phyloP scores from a whole-genome alignment of 1,139 yeast species.

The Hanseniaspora sp. region DNA sequence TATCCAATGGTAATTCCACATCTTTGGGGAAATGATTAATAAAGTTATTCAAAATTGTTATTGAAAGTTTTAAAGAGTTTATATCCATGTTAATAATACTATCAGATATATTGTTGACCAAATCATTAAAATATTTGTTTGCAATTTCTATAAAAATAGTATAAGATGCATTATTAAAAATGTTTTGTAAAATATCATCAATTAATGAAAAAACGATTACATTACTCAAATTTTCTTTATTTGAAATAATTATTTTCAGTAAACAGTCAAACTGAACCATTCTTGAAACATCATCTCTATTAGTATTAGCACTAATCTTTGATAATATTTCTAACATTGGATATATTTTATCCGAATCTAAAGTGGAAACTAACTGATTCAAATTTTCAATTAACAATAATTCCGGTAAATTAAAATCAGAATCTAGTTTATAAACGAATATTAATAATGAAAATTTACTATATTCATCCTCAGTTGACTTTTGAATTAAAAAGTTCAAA shows the following conservation, averaged over 20 bases:
- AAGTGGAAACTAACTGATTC: background rate
- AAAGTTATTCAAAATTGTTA: constrained; percentile 18
- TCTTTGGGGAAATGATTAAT: constrained; percentile 27
- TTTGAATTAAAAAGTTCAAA: background rate
- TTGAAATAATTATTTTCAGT: background rate
- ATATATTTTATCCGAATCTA: background rate
- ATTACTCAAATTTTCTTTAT: constrained; percentile 1
- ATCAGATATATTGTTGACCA: constrained; percentile 22
- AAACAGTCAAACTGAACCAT: background rate
- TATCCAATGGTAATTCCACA: constrained; percentile 28
- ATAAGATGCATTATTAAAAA: constrained; percentile 40
- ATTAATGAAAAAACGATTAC: background rate
- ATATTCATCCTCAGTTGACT: background rate
- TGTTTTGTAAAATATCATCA: constrained; percentile 34
- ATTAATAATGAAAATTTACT: background rate
- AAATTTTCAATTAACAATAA: background rate
- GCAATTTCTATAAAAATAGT: constrained; percentile 29
- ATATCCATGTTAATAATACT: constrained; percentile 23
- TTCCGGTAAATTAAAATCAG: background rate
- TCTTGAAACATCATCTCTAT: background rate
- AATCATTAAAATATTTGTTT: constrained; percentile 27
- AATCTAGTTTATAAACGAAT: background rate
- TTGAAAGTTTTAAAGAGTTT: background rate
- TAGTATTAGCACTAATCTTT: background rate
- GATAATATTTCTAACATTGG: constrained; percentile 1